Base-by-base conservation (phyloP, 345 rosid species). In the Salix suchowensis region DNA sequence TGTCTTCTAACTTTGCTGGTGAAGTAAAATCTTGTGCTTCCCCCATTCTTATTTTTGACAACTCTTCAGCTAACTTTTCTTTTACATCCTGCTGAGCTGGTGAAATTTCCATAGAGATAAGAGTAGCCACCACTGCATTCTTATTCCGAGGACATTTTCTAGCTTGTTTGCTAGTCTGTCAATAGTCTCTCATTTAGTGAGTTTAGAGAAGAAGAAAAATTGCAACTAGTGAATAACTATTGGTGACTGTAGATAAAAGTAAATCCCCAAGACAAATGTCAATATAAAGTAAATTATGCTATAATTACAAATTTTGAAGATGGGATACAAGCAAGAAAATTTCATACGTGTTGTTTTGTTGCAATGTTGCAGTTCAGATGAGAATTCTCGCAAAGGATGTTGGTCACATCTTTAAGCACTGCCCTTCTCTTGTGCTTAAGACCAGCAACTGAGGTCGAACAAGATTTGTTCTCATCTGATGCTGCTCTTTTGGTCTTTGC, bases 341-440 rank as follows among this genome's bases (percentile, higher is more conserved):
- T 60, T 39, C 73, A 79, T 36, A 58, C 64, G 10, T 58, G 28
- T 55, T 55, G 71, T 73, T 82, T 88, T 55, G 85, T 72, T 58
- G 74, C 87, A 78, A 80, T 78, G 54, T 67, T 68, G 74, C 82
- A 82, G 69, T 83, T 88, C 44, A 65, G 67, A 79, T 76, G 65
- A 13, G 81, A 73, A 74, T 73, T 72, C 46, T 78, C 89, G 60
- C 71, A n/a, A 68, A 46, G 37, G 71, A 81, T 54, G 84, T 91
- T 93, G 12, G 91, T 86, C 34, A 91, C 96, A 82, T 96, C 97
- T 87, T 82, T 86, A 14, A 96, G 94, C 68, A 89, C 92, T 2
- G 91, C 88, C 84, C 97, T 92, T 79, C 85, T 91, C 88, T 96
- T 96, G 77, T 84, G 86, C 81, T 85, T 89, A 84, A 82, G 70